Conservation (phyloP, 2,329 filamentous ascomycete species). For the Calonectria pteridis region DNA sequence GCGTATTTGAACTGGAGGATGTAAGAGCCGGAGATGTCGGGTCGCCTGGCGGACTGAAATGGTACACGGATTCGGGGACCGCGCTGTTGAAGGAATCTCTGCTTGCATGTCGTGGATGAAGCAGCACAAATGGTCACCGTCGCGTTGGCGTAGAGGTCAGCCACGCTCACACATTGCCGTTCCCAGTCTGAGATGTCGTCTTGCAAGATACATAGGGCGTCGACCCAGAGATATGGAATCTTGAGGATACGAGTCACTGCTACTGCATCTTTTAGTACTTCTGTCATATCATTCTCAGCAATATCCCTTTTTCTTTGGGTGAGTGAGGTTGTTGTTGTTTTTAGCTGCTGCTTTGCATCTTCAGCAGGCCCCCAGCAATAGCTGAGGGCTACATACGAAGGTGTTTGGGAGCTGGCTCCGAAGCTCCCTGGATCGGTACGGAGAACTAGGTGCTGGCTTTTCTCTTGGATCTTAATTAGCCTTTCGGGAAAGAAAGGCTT, state of each 20-base stretch:
- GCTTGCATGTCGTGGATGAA: not conserved
- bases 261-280: not conserved
- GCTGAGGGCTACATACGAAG: not conserved
- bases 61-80: not conserved
- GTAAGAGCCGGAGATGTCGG: not conserved
- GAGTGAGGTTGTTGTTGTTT: not conserved
- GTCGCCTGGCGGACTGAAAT: not conserved
- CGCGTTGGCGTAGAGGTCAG: not conserved
- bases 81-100: not conserved
- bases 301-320: not conserved
- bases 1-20: not conserved
- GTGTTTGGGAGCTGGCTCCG: not conserved
- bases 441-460: not conserved
- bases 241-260: not conserved
- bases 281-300: not conserved
- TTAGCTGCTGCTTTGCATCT: not conserved
- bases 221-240: conserved; percentile 1
- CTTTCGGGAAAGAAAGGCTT: conserved; percentile 4
- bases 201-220: not conserved
- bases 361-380: not conserved
- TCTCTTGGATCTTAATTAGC: not conserved
- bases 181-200: conserved; percentile 1
- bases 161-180: not conserved
- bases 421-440: not conserved
- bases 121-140: not conserved